phyloP scores from a whole-genome alignment of 306 rosid species.

The Castanea sativa region DNA sequence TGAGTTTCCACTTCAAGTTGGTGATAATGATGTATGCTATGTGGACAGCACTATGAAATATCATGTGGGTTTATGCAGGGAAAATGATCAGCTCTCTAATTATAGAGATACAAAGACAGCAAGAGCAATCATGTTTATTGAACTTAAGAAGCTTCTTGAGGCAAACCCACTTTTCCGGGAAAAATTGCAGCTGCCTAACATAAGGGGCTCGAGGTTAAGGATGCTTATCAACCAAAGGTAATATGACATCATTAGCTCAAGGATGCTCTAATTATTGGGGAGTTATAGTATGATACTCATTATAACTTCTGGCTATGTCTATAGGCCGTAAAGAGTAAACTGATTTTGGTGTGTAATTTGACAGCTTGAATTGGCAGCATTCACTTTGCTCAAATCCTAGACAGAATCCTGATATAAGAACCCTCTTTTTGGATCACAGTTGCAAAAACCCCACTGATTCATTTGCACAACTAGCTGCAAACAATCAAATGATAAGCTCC shows the following conservation, averaged over 20 bases:
- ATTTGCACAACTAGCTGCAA: not conserved
- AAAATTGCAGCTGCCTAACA: constrained; percentile 34
- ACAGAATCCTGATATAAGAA: constrained; percentile 20
- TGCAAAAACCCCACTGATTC: constrained; percentile 14
- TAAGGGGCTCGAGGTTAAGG: constrained; percentile 34
- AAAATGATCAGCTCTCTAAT: constrained; percentile 29
- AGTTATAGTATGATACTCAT: not conserved
- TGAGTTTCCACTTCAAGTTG: not conserved
- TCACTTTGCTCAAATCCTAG: constrained; percentile 18
- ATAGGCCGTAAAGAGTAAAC: not conserved
- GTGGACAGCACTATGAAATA: not conserved
- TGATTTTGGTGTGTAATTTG: constrained; percentile 10
- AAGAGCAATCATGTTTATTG: constrained; percentile 28
- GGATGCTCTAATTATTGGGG: not conserved
- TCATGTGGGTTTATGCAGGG: constrained; percentile 31
- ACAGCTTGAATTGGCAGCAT: constrained; percentile 29
- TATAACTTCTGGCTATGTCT: not conserved
- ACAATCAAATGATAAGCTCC: constrained; percentile 1
- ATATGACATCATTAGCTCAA: not conserved
- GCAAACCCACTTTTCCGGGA: constrained; percentile 38
- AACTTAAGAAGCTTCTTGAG: constrained; percentile 39
- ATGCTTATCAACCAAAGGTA: constrained; percentile 47
- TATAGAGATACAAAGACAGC: constrained; percentile 37
- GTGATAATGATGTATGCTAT: not conserved
- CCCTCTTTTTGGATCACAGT: constrained; percentile 27